Conservation (phyloP, 1,139 yeast genomes). For the Yamadazyma dushanensis region DNA sequence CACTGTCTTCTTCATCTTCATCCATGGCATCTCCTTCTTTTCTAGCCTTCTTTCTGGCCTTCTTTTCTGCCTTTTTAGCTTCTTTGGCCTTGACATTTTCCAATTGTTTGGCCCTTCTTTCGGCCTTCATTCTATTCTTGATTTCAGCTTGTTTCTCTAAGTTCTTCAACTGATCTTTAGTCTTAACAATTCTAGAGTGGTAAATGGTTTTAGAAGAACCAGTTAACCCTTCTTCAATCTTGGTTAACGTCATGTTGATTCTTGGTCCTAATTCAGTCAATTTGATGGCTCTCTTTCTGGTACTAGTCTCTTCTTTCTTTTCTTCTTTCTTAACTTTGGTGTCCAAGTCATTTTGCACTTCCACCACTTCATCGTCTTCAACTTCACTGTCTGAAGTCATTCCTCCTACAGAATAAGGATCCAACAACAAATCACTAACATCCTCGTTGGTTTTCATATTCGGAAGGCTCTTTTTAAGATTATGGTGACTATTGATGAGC, state of each 20-base stretch:
- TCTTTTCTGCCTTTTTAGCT: constrained; percentile 70
- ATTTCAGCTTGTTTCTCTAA: constrained; percentile 69
- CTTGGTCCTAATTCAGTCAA: constrained; percentile 95
- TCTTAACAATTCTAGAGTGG: constrained; percentile 69
- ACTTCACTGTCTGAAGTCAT: constrained; percentile 91
- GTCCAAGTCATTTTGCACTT: constrained; percentile 47
- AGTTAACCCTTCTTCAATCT: constrained; percentile 87
- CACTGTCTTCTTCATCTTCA: constrained; percentile 27
- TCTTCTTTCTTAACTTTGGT: constrained; percentile 23
- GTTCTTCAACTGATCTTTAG: constrained; percentile 56
- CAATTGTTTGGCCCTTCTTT: constrained; percentile 76
- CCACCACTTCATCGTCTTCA: constrained; percentile 89
- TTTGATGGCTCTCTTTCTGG: constrained; percentile 84
- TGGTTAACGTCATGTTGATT: constrained; percentile 68
- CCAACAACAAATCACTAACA: constrained; percentile 80
- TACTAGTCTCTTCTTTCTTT: constrained; percentile 27
- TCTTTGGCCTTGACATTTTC: constrained; percentile 77
- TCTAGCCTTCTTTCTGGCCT: constrained; percentile 68
- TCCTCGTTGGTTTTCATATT: constrained; percentile 68
- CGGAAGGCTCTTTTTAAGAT: constrained; percentile 68
- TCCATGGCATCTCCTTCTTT: constrained; percentile 26
- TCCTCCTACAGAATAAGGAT: constrained; percentile 77
- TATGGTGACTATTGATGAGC: constrained; percentile 64
- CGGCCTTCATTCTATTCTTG: constrained; percentile 61
- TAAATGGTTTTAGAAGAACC: constrained; percentile 78